Evolutionary conservation across 2,329 filamentous ascomycete species (phyloP).

Genomic region (Atkinsonella hypoxylon): DNA sequence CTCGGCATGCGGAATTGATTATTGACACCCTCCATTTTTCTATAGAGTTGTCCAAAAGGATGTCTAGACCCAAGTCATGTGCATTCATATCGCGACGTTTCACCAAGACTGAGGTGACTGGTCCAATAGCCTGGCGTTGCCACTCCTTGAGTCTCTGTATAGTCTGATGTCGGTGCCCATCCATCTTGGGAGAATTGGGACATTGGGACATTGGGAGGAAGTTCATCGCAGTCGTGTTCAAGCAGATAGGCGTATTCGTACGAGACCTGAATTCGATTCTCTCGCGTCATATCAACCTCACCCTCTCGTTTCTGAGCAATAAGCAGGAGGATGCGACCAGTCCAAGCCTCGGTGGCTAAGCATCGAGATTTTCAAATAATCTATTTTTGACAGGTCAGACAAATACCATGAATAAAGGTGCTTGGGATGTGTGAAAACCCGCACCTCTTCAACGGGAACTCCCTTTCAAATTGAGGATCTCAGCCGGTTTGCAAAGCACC

Average conservation of each 20-base stretch:
- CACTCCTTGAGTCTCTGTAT: no score
- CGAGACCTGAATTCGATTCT: background rate
- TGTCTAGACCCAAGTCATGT: no score
- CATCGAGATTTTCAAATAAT: background rate
- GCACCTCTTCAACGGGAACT: background rate
- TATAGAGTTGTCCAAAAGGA: no score
- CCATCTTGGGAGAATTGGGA: no score
- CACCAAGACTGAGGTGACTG: background rate
- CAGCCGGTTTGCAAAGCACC: background rate
- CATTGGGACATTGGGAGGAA: background rate
- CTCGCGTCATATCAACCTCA: constrained; percentile 1
- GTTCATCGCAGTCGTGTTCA: background rate
- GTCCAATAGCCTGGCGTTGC: background rate
- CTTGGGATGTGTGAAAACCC: background rate
- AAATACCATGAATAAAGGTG: background rate
- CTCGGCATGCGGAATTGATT: background rate
- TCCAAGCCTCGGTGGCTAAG: background rate
- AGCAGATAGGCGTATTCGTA: background rate
- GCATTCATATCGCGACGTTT: no score
- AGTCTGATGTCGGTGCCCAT: background rate
- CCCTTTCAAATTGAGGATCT: background rate
- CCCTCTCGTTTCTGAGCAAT: background rate
- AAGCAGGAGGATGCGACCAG: background rate
- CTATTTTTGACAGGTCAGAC: background rate
- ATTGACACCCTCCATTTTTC: no score